These are phyloP conservation scores for Phytophthora cactorum DNA, from an alignment of 352 stramenopile genomes.

Conservation along the genomic window DNA sequence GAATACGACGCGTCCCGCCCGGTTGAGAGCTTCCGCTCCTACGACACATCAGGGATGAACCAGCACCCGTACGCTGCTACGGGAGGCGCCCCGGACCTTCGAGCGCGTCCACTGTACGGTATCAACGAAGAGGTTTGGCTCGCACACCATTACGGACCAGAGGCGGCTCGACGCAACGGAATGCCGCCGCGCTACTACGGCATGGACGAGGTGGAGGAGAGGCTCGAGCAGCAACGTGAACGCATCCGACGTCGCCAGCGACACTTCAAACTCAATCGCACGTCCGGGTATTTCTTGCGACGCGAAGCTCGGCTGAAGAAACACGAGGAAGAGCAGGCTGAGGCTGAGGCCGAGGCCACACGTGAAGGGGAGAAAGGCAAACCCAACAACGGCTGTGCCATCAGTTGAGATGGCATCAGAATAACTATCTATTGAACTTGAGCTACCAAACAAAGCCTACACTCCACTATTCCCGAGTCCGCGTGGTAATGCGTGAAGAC, in stretches of 20 bases:
- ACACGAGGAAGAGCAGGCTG: slow-evolving; percentile 54
- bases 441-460: slow-evolving; percentile 20
- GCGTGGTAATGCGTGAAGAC: slow-evolving; percentile 44
- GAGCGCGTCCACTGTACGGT: slow-evolving; percentile 58
- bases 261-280: slow-evolving; percentile 76
- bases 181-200: slow-evolving; percentile 70
- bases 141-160: slow-evolving; percentile 79
- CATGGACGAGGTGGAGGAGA: slow-evolving; percentile 78
- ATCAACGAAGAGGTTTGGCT: slow-evolving; percentile 89
- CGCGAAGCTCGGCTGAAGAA: slow-evolving; percentile 69
- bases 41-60: slow-evolving; percentile 45
- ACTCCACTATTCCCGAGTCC: slow-evolving; percentile 17
- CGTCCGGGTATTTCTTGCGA: slow-evolving; percentile 76
- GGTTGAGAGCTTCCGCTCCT: slow-evolving; percentile 47
- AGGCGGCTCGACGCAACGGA: slow-evolving; percentile 49
- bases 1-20: slow-evolving; percentile 70
- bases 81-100: slow-evolving; percentile 35
- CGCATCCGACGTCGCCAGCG: slow-evolving; percentile 66
- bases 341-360: slow-evolving; percentile 11
- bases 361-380: slow-evolving; percentile 21
- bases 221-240: slow-evolving; percentile 67
- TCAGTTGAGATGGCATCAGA: slow-evolving; percentile 31
- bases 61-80: slow-evolving; percentile 66
- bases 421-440: slow-evolving; percentile 37
- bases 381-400: slow-evolving; percentile 25